Evolutionary conservation across 768 basidiomycete species (phyloP).

Genomic region (Cubamyces lactineus): DNA sequence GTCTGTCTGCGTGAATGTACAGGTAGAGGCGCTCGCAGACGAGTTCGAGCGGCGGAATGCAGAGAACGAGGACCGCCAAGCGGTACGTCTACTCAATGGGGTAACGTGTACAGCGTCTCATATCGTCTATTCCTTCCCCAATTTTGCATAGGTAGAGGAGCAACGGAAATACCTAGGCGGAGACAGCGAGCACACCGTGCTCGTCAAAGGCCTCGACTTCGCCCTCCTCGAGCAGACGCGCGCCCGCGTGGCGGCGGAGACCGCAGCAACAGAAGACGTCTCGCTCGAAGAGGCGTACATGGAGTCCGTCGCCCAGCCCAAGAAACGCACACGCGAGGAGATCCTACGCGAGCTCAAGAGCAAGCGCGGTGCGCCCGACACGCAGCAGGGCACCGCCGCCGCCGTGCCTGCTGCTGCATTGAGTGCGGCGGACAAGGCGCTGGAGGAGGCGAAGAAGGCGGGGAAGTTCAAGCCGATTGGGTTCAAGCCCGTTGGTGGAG

Average conservation of each 20-base stretch:
- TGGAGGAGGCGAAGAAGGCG: constrained; percentile 42
- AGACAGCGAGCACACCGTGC: constrained; percentile 81
- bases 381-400: too few species aligned
- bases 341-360: constrained; percentile 73
- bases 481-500: constrained; percentile 61
- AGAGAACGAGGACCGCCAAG: constrained; percentile 58
- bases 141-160: constrained; percentile 59
- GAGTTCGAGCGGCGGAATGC: constrained; percentile 75
- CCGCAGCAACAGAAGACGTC: constrained; percentile 71
- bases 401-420: constrained; percentile 27
- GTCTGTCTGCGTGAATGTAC: not conserved
- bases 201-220: constrained; percentile 89
- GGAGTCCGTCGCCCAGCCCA: constrained; percentile 48
- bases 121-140: not conserved
- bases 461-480: constrained; percentile 59
- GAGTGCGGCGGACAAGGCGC: constrained; percentile 27
- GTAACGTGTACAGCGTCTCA: not conserved
- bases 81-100: constrained; percentile 44
- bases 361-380: constrained; percentile 43
- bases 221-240: constrained; percentile 85
- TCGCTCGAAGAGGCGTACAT: constrained; percentile 76
- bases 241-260: constrained; percentile 53
- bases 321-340: constrained; percentile 80
- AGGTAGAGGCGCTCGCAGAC: constrained; percentile 82
- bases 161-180: constrained; percentile 82